phyloP scores from a whole-genome alignment of 164 flowering plant genomes.

The Aristolochia californica region DNA sequence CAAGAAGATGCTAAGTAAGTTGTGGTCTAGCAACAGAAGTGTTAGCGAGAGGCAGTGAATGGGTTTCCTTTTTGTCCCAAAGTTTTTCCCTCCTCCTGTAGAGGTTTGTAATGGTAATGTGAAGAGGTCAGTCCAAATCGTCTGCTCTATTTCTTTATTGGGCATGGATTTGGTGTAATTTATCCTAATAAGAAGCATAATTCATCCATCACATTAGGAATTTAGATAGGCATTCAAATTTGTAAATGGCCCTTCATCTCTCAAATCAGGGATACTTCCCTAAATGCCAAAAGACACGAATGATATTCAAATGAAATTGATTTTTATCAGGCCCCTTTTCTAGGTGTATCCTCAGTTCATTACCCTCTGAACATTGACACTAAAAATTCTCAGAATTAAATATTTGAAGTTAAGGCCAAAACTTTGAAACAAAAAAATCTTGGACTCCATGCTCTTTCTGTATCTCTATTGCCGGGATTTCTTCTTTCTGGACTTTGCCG shows the following conservation, averaged over 20 bases:
- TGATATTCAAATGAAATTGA: too few relatives aligned
- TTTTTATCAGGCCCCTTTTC: too few relatives aligned
- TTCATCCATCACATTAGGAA: background rate
- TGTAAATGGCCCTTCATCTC: background rate
- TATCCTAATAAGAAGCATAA: background rate
- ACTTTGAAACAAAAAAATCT: too few relatives aligned
- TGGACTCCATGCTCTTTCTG: background rate
- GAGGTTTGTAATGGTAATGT: background rate
- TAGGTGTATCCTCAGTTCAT: too few relatives aligned
- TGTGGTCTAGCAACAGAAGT: constrained; percentile 63
- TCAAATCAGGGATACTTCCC: too few relatives aligned
- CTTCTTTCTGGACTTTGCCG: constrained; percentile 62
- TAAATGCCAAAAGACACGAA: too few relatives aligned
- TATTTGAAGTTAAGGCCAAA: too few relatives aligned
- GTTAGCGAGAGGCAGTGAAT: constrained; percentile 48
- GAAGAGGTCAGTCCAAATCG: background rate
- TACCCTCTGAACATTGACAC: too few relatives aligned
- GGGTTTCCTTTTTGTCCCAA: constrained; percentile 12
- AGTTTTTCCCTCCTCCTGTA: too few relatives aligned
- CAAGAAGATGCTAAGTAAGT: constrained; percentile 71
- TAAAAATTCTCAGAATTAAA: too few relatives aligned
- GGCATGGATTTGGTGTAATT: background rate
- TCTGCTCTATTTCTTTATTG: background rate
- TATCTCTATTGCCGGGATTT: constrained; percentile 41
- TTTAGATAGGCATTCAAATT: background rate